Evolutionary conservation across 164 flowering plant genomes (phyloP), one percentile per base, ranked within the genome.

Genomic region (Piper longum): DNA sequence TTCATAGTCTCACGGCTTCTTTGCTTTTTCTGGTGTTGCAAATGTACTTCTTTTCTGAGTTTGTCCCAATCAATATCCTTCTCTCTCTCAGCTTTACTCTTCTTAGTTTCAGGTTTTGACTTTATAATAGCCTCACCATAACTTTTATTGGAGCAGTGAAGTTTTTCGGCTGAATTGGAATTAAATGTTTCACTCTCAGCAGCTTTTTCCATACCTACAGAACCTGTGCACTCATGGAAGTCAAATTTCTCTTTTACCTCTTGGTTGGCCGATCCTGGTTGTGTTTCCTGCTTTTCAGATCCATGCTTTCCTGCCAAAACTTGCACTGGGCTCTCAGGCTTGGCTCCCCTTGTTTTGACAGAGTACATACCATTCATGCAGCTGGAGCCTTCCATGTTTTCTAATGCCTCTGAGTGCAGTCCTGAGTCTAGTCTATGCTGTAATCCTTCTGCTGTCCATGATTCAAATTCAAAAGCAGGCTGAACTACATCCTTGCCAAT

Each of bases 51-150:
- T 75, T 66, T 86, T 69, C 96, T 76, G 57, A 90, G 75, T 52
- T 44, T 76, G 67, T 88, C 96, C 98, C 97, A 93, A 63, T 90
- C 81, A 71, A 75, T 62, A 73, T 65, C 67, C 54, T 71, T 75
- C 45, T 70, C 80, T 61, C 76, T 78, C 57, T 68, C 82, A 56
- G 26, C 71, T 43, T 64, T 74, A 40, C 36, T 63, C 74, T 72
- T 82, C 64, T 71, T 74, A 64, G 68, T 67, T 48, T 54, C 79
- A 59, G 66, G 45, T 71, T 73, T 81, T 41, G 67, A 56, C 61
- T 44, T 56, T 18, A 58, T 56, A 42, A 52, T 69, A 62, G 62
- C 61, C 44, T 61, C 73, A 57, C 40, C 56, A 36, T 59, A 8
- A 62, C 54, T 59, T 59, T 63, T 70, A 19, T 48, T 59, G 41